Evolutionary conservation across 306 rosid species (phyloP).

Genomic region (Morella rubra): DNA sequence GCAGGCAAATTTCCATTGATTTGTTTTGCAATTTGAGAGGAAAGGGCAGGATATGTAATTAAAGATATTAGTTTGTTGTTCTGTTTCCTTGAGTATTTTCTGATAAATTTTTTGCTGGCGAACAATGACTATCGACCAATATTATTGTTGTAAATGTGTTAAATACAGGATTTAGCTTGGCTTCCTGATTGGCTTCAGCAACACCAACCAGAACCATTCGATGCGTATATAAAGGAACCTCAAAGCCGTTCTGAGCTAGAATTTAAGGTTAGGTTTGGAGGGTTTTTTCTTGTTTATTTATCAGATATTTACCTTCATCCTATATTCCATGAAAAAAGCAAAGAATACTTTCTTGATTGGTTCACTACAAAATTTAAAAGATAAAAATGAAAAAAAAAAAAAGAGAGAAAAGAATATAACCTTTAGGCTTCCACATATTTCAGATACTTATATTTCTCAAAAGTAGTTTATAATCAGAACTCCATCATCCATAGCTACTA

Average conservation of each 20-base stretch:
- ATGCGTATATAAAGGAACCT: slow-evolving; percentile 38
- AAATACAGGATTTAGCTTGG: slow-evolving; percentile 76
- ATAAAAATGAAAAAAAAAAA: no score
- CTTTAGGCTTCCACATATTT: background rate
- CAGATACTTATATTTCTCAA: background rate
- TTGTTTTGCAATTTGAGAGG: background rate
- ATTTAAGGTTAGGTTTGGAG: slow-evolving; percentile 64
- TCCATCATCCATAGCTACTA: background rate
- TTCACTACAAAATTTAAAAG: no score
- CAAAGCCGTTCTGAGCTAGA: slow-evolving; percentile 30
- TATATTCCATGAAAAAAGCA: background rate
- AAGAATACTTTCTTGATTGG: background rate
- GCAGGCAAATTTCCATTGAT: background rate
- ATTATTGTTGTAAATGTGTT: slow-evolving; percentile 11
- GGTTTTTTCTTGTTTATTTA: slow-evolving; percentile 19
- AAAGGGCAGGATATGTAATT: background rate
- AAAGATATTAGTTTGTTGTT: background rate
- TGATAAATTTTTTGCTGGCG: background rate
- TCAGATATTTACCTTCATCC: slow-evolving; percentile 1
- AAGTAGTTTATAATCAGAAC: no score
- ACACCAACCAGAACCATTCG: slow-evolving; percentile 43
- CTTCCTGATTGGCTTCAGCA: slow-evolving; percentile 86
- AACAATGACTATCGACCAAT: background rate
- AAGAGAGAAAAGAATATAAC: background rate
- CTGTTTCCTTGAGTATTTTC: background rate